These are phyloP conservation scores for Petunia secreta DNA, from an alignment of 257 asterid genomes.

Conservation along the genomic window DNA sequence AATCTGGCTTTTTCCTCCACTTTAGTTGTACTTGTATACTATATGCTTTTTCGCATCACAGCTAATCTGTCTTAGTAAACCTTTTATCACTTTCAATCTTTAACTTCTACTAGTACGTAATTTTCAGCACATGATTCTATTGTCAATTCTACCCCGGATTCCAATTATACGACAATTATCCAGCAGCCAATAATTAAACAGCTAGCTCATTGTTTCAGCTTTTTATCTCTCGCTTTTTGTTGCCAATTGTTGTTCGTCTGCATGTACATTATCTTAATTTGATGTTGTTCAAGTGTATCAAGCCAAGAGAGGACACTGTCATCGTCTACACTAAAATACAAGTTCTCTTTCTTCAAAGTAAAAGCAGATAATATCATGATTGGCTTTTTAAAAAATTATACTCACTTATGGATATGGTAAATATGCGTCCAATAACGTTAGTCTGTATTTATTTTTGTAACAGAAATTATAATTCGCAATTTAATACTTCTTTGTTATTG, in stretches of 20 bases:
- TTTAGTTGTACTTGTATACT: neutral
- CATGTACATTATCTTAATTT: neutral
- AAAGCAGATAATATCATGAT: too few relatives aligned
- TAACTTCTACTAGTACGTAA: conserved; percentile 23
- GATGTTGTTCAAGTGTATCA: too few relatives aligned
- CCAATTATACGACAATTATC: neutral
- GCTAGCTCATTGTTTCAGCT: neutral
- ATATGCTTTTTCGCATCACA: neutral
- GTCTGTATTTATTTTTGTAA: too few relatives aligned
- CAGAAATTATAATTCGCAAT: too few relatives aligned
- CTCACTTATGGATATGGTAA: too few relatives aligned
- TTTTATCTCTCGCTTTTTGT: neutral
- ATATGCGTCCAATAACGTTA: too few relatives aligned
- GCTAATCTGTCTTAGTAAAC: conserved; percentile 18
- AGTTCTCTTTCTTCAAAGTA: too few relatives aligned
- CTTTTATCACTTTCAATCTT: neutral
- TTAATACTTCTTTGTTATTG: too few relatives aligned
- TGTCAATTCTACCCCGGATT: conserved; percentile 28
- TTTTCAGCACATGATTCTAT: conserved; percentile 39
- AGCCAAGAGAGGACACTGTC: too few relatives aligned
- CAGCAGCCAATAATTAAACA: neutral
- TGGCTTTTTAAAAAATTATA: too few relatives aligned
- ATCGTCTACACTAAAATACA: too few relatives aligned
- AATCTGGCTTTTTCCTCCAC: conserved; percentile 32
- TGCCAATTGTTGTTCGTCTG: neutral